Evolutionary conservation across 805 yeast species (phyloP).

Genomic region (Candida glaebosa): DNA sequence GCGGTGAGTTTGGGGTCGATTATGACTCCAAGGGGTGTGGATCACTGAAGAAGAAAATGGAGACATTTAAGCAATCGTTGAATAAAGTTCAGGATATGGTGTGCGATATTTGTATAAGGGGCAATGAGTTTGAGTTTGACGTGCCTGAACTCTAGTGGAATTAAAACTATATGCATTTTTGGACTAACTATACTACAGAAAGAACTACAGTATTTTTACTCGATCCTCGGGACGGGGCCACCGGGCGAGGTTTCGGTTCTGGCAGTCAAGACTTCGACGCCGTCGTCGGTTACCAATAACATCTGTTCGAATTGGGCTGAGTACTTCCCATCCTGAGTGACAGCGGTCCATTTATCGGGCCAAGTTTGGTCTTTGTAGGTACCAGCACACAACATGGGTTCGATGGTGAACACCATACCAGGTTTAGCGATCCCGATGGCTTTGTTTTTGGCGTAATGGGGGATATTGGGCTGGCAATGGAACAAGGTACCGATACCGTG

Average conservation of each 20-base stretch:
- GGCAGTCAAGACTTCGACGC: slow-evolving; percentile 86
- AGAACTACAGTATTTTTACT: no score
- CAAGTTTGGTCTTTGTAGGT: slow-evolving; percentile 75
- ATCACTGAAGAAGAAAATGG: slow-evolving; percentile 18
- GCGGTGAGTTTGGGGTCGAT: slow-evolving; percentile 15
- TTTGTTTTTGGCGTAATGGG: slow-evolving; percentile 92
- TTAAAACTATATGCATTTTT: no score
- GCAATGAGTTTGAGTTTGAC: slow-evolving; percentile 13
- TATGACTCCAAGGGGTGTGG: slow-evolving; percentile 10
- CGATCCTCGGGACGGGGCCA: slow-evolving; percentile 66
- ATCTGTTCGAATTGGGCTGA: slow-evolving; percentile 97
- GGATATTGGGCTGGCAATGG: slow-evolving; percentile 90
- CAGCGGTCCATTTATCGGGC: slow-evolving; percentile 98
- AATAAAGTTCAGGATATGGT: slow-evolving; percentile 20
- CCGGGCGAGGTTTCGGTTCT: slow-evolving; percentile 84
- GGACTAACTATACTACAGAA: no score
- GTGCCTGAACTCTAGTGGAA: no score
- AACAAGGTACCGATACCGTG: slow-evolving; percentile 87
- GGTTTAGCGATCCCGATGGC: slow-evolving; percentile 92
- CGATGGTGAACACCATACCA: slow-evolving; percentile 95
- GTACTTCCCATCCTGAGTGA: slow-evolving; percentile 82
- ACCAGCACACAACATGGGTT: slow-evolving; percentile 94
- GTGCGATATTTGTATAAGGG: slow-evolving; percentile 19
- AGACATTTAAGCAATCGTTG: slow-evolving; percentile 20
- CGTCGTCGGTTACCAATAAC: slow-evolving; percentile 85